A percentile compares a stretch with the other conserved stretches of the same genome.
Evolutionary conservation across 495 filamentous ascomycete genomes (phyloP).

Genomic region (Penicillium arizonense): DNA sequence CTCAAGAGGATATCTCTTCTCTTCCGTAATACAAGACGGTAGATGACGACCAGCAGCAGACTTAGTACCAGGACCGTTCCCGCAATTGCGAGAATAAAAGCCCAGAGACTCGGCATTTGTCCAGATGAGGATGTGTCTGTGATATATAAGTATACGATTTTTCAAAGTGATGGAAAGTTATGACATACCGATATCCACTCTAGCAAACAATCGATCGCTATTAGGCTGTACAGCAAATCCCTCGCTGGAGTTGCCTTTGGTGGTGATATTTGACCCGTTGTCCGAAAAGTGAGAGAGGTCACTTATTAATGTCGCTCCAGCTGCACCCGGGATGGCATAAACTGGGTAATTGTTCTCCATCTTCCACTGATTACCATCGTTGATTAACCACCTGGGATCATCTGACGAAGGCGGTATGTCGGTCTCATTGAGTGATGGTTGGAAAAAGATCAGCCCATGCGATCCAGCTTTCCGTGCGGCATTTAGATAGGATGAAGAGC

Average conservation of each 20-base stretch:
- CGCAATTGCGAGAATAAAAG: slow-evolving; percentile 78
- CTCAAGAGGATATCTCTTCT: slow-evolving; percentile 62
- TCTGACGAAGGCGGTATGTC: slow-evolving; percentile 57
- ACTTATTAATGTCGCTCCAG: slow-evolving; percentile 66
- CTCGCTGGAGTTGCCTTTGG: background rate
- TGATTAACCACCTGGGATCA: slow-evolving; percentile 63
- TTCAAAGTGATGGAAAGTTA: background rate
- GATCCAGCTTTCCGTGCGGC: slow-evolving; percentile 57
- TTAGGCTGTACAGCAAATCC: slow-evolving; percentile 40
- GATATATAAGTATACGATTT: background rate
- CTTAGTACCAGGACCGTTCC: slow-evolving; percentile 68
- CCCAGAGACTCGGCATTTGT: slow-evolving; percentile 70
- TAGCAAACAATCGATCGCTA: slow-evolving; percentile 58
- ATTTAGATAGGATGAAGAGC: slow-evolving; percentile 65
- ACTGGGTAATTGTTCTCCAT: slow-evolving; percentile 64
- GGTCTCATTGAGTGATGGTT: slow-evolving; percentile 52
- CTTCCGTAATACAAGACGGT: slow-evolving; percentile 71
- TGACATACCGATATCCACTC: slow-evolving; percentile 59
- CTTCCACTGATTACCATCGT: slow-evolving; percentile 65
- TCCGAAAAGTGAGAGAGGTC: slow-evolving; percentile 75
- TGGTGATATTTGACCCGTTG: slow-evolving; percentile 49
- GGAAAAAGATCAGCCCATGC: slow-evolving; percentile 74
- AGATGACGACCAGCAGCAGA: slow-evolving; percentile 60
- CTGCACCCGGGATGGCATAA: slow-evolving; percentile 73
- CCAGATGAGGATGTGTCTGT: slow-evolving; percentile 4